Evolutionary conservation across 495 filamentous ascomycete genomes (phyloP), one percentile per base, ranked within the genome.

Genomic region (Hypoxylon perforatum): DNA sequence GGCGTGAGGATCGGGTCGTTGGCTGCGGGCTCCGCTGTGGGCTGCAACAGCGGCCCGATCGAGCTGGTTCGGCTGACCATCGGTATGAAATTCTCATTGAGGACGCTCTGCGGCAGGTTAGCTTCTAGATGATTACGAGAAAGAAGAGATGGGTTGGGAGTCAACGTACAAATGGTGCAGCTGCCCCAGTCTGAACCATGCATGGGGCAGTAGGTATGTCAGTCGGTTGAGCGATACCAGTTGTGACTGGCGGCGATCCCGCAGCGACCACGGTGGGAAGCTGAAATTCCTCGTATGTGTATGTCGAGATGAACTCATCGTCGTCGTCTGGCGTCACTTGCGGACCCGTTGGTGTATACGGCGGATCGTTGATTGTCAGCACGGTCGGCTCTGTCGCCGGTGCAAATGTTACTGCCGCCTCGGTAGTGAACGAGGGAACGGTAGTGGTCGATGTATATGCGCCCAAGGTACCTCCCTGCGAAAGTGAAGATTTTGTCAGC

Each of bases 311-410:
- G 42, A 48, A 58, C 9, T 48, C 42, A 30, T 58, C 55, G 8
- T 58, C 55, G 15, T 58, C 55, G 12, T 58, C 55, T 7, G 55
- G 55, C 12, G 42, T 36, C 30, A 58, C 55, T 39, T 48, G 44
- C 12, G 55, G 19, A 8, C 55, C 55, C n/a, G 42, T 38, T n/a
- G 55, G 55, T 23, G 21, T 9, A 39, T 58, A 58, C 23, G 55
- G 55, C 36, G 55, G 55, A 19, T 30, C 39, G 18, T 58, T 33
- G 17, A 44, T 58, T 39, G 33, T 38, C 5, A 49, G 12, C n/a
- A 41, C 25, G 17, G 45, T 36, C 1, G 55, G 55, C 11, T 44
- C 33, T 25, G 25, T 19, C 0, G 12, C 3, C 28, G 49, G 17
- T n/a, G 49, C 10, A 36, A 54, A 54, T 41, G 33, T 41, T 5